These are phyloP conservation scores for Candida pseudofarinosa DNA, from an alignment of 805 yeast genomes.

Conservation along the genomic window DNA sequence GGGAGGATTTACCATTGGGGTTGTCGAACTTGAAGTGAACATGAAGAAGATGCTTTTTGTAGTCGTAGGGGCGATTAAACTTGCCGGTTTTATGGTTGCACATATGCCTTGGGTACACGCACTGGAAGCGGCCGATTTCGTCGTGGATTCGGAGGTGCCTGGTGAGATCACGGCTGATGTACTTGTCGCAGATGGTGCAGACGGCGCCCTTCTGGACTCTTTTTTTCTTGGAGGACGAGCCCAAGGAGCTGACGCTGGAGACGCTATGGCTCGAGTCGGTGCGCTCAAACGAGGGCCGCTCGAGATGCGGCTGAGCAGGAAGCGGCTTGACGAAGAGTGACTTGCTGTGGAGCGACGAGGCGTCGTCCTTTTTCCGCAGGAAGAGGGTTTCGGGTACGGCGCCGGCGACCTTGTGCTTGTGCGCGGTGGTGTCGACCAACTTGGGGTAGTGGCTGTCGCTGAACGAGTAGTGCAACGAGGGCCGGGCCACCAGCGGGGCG, in stretches of 20 bases:
- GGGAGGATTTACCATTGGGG: constrained; percentile 35
- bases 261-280: constrained; percentile 12
- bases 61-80: constrained; percentile 44
- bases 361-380: neutral
- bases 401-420: neutral
- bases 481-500: neutral
- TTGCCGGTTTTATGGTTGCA: constrained; percentile 41
- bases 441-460: constrained; percentile 1
- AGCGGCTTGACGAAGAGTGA: constrained; percentile 1
- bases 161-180: constrained; percentile 37
- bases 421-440: neutral
- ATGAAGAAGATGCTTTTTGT: constrained; percentile 41
- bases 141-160: constrained; percentile 43
- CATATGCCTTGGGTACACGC: constrained; percentile 36
- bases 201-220: constrained; percentile 31
- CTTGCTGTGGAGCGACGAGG: neutral
- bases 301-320: constrained; percentile 3
- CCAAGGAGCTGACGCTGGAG: constrained; percentile 11
- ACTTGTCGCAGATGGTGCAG: constrained; percentile 38
- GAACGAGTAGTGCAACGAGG: neutral
- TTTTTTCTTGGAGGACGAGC: constrained; percentile 19
- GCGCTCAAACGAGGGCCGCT: constrained; percentile 12
- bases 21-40: constrained; percentile 41
- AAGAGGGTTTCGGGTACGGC: neutral
- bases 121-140: constrained; percentile 40